phyloP scores from a whole-genome alignment of 148 eudicot species.

The Rhododendron henanense region DNA sequence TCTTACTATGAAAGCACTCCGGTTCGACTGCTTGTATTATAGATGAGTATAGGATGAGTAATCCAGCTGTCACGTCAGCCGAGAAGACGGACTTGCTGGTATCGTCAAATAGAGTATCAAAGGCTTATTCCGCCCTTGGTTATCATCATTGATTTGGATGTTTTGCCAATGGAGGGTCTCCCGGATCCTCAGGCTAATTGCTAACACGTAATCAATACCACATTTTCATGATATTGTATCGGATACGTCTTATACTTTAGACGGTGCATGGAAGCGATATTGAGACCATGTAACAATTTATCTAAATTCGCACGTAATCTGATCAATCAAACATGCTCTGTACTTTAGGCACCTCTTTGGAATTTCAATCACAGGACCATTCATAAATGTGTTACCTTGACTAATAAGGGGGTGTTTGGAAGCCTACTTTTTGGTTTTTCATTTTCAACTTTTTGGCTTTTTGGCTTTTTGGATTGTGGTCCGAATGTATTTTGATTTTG shows the following conservation, averaged over 20 bases:
- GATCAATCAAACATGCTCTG: not conserved
- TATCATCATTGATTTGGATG: too few species aligned
- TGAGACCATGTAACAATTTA: not conserved
- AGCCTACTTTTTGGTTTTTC: too few species aligned
- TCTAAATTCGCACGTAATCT: not conserved
- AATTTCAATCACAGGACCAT: not conserved
- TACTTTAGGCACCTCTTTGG: not conserved
- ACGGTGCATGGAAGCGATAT: not conserved
- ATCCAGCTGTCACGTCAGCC: too few species aligned
- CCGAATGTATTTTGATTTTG: too few species aligned
- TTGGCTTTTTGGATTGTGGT: too few species aligned
- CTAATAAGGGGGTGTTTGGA: too few species aligned
- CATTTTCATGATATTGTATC: not conserved
- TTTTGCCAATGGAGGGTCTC: too few species aligned
- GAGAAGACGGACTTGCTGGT: too few species aligned
- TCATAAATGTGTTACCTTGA: not conserved
- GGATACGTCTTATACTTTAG: not conserved
- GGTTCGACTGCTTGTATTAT: not conserved
- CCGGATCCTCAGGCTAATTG: not conserved
- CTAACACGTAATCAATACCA: not conserved
- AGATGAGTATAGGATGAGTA: not conserved
- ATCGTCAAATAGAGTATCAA: too few species aligned
- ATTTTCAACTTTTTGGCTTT: too few species aligned
- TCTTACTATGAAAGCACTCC: not conserved
- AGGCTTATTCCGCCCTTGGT: too few species aligned